Conservation (phyloP, 2,329 filamentous ascomycete genomes). For the Colletotrichum graminicola region DNA sequence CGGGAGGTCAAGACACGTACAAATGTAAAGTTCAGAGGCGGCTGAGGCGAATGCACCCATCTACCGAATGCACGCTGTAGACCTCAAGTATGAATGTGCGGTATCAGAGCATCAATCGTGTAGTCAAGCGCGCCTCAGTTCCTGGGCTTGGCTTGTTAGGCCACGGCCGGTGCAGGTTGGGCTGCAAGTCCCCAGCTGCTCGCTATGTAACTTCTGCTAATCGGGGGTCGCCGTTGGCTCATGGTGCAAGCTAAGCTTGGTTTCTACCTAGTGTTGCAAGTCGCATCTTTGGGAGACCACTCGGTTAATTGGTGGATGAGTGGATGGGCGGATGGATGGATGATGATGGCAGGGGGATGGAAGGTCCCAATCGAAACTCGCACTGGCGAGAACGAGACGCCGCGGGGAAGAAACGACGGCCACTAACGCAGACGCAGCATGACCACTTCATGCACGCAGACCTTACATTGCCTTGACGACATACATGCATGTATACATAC, state of each 20-base stretch:
- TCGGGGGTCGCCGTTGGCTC: slow-evolving; percentile 36
- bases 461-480: slow-evolving; percentile 29
- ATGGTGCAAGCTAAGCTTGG: slow-evolving; percentile 3
- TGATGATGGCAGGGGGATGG: slow-evolving; percentile 3
- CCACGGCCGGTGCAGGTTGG: slow-evolving; percentile 43
- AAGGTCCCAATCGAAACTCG: slow-evolving; percentile 6
- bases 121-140: background rate
- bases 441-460: slow-evolving; percentile 27
- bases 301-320: background rate
- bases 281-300: slow-evolving; percentile 15
- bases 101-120: background rate
- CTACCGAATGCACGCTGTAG: background rate
- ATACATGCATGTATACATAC: background rate
- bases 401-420: slow-evolving; percentile 12
- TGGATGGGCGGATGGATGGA: background rate
- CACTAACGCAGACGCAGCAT: slow-evolving; percentile 21
- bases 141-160: slow-evolving; percentile 7
- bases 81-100: background rate
- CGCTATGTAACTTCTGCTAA: slow-evolving; percentile 46
- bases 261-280: slow-evolving; percentile 23
- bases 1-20: background rate
- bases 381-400: slow-evolving; percentile 12
- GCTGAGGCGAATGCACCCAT: background rate
- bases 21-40: background rate
- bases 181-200: slow-evolving; percentile 49